Base-by-base conservation (phyloP, 2,329 filamentous ascomycete species). In the Ustilaginoidea virens region DNA sequence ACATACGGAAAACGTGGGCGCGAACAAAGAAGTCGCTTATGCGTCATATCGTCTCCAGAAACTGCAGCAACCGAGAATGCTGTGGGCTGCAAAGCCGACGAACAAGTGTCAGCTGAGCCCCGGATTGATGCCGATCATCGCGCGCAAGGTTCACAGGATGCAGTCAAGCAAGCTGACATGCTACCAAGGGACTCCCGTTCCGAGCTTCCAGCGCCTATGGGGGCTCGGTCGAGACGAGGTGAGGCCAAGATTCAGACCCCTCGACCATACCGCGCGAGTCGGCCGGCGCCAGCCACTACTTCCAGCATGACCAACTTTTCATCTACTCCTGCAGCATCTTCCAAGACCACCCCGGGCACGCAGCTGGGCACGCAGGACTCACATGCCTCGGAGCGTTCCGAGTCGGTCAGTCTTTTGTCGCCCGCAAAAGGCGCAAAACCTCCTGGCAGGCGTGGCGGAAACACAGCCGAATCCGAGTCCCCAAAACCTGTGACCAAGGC, bases 291-390 rank as follows among this genome's bases (percentile, higher is more conserved):
- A 20, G 37, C 33, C 4, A 40, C 53, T 3, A 51, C 48, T 3
- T 62, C 60, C 3, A 52, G 49, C 5, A 42, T 63, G 8, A 62
- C 55, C 31, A 38, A 48, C 14, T 35, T 61, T 10, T 53, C 53
- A 2, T 41, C 45, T 1, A 62, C 60, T 0, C 59, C 61, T 3
- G 36, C 37, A 1, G 36, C 49, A 3, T 56, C 56, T 2, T 44
- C 43, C 20, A 49, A 51, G 20, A 53, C 49, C 4, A 52, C 52
- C 3, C 50, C 54, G 1, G 46, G 41, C 11, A 57, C 48, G 2
- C 47, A 49, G 18, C 50, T 54, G 1, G 46, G 41, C 11, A 56
- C 48, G 2, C 47, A 49, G 18, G 46, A 48, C 4, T 55, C 55
- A 0, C 30, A 36, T 2, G 22, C 25, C 8, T 46, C 45, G n/a